Base-by-base conservation (phyloP, 495 filamentous ascomycete species). In the Haplographium delicatum region DNA sequence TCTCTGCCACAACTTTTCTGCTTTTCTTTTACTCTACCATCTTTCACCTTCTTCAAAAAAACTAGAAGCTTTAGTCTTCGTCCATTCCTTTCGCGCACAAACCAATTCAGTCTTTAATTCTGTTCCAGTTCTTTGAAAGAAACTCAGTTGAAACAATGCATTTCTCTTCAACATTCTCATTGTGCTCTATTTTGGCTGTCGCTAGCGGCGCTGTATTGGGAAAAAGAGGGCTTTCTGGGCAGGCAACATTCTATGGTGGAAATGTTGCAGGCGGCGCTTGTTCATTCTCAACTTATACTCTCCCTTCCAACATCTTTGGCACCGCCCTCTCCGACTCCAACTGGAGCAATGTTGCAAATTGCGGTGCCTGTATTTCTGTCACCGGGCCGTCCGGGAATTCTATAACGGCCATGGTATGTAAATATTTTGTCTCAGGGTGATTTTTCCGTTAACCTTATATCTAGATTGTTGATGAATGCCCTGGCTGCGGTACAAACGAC, bases 381-480 rank as follows among this genome's bases (percentile, higher is more conserved):
- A 79, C 71, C 7, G 73, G 73, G 1, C 75, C 76, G 0, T 62
- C 51, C 22, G 79, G 78, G 9, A 81, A 79, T 54, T 65, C 65
- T n/a, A 72, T 82, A 58, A 82, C 70, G 27, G 80, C 74, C n/a
- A 82, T 83, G 79, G 79, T 81, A 65, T 61, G 68, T 16, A n/a
- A 41, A n/a, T 26, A 42, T 11, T 27, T 30, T 20, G 11, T 31
- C 28, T 7, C 13, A 6, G 28, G 28, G 28, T n/a, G 28, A 31
- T 7, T 31, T 31, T 31, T 31, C 28, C 39, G 46, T 18, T 31
- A 43, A 22, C 18, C 42, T 44, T 55, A 18, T 37, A 44, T 4
- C 41, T 38, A 81, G 76, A 69, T 83, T 59, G 78, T 81, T 23
- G 80, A 83, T 60, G 51, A 81, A 65, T 83, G 80, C 59, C 79